Evolutionary conservation across 2,329 filamentous ascomycete species (phyloP), one percentile per base, ranked within the genome.

Genomic region (Penicillium sp.): DNA sequence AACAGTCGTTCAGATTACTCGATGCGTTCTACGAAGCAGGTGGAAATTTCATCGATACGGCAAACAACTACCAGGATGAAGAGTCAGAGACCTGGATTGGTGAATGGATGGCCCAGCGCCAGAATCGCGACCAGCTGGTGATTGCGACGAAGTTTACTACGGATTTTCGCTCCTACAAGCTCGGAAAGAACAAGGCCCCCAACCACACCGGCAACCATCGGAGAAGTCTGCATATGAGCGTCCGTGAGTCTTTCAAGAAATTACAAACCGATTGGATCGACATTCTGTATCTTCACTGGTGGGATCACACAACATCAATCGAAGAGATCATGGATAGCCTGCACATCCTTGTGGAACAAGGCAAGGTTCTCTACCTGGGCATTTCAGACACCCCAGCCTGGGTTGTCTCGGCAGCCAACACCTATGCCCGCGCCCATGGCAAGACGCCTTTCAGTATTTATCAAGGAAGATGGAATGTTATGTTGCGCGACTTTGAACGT

Each of bases 11-110:
- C 66, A 78, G 81, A n/a, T 85, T 92, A 29, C 82, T 91, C 8
- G 89, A 91, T 70, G 86, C 84, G 70, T 91, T 86, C 76, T 86
- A 84, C 63, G 82, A 83, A 4, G 82, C 87, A 0, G 88, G 88
- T 2, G 90, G 90, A 23, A 92, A 92, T 76, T 91, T 91, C 74
- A 88, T 92, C 70, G 90, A 92, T 73, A 91, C 88, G 0, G 71
- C 88, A 61, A 90, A 87, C 77, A 88, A 88, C 73, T 91, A 91
- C 76, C 88, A 90, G 67, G 77, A 81, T 61, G 82, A 90, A 73
- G 75, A 88, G 68, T 86, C 85, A 1, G 89, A 91, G 75, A 75
- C 70, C 53, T 89, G 88, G 85, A 79, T 91, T 60, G 90, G 90
- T 38, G 87, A 90, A 67, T 91, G 89, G 88, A 89, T 90, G 86